Base-by-base conservation (phyloP, 192 early-diverging fungal species). In the Chytriomyces confervae region DNA sequence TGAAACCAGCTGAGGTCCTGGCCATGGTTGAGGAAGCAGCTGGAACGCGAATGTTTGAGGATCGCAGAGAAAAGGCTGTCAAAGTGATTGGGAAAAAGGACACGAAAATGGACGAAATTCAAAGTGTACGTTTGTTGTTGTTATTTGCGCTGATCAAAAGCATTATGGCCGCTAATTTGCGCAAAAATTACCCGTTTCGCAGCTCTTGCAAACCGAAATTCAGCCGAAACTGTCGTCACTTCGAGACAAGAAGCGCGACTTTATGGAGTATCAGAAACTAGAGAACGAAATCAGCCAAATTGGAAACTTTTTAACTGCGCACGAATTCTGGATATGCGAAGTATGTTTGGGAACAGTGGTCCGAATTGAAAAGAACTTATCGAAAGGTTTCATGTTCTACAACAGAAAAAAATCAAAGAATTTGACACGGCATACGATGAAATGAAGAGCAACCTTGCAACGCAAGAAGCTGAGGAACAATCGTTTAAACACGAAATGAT, bases 1-100 rank as follows among this genome's bases (percentile, higher is more conserved):
- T 99, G 98, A 96, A 97, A 76, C 95, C 98, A 0, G 87, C 90
- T 7, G 96, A 99, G 79, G 96, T 98, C 47, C 85, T 99, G 24
- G 90, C 93, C 18, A 98, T 99, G 97, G 95, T 99, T 48, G 98
- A 99, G 82, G 98, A 99, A 78, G 98, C 98, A 1, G 97, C 98
- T 5, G 98, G 98, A 5, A 99, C 98, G 53, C 88, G 95, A 53
- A 97, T 99, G 96, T 99, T 95, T 83, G 98, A 99, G 82, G 98
- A 99, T 80, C 84, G 94, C 75, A 99, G 98, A 79, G 93, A 94
- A 62, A 97, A 96, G 85, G 98, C 98, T 5, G 85, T 93, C 49
- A 92, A 93, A 77, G 95, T 94, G 4, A 97, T 99, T 84, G 89
- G 86, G 5, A 98, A 98, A 80, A 98, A 99, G 83, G 97, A 97